Conservation (phyloP, 2,329 filamentous ascomycete genomes). For the Penicillium aurantiogriseum region DNA sequence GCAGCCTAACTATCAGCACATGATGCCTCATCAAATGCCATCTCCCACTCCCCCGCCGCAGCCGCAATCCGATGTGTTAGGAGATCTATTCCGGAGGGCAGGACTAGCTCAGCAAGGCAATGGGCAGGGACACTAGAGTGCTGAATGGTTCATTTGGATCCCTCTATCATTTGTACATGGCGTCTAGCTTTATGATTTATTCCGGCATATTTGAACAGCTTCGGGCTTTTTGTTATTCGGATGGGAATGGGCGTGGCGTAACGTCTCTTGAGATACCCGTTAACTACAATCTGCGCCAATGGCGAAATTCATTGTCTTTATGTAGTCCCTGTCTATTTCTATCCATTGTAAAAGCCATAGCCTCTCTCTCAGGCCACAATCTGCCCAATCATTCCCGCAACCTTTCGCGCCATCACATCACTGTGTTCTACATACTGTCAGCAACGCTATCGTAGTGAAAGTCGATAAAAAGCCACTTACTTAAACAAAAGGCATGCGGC, state of each 20-base stretch:
- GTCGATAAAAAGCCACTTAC: conserved; percentile 31
- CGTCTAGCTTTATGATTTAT: conserved; percentile 12
- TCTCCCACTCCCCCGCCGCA: conserved; percentile 16
- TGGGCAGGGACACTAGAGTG: conserved; percentile 16
- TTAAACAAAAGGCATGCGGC: conserved; percentile 61
- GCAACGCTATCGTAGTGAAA: background rate
- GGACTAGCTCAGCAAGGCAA: conserved; percentile 35
- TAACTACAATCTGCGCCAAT: conserved; percentile 11
- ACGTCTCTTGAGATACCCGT: conserved; percentile 27
- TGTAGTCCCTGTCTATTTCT: background rate
- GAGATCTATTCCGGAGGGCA: conserved; percentile 45
- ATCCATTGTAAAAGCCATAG: background rate
- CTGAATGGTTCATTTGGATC: background rate
- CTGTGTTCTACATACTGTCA: conserved; percentile 34
- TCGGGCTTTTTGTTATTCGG: background rate
- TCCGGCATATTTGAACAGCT: background rate
- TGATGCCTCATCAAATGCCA: conserved; percentile 12
- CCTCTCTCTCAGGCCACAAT: conserved; percentile 29
- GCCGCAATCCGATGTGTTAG: conserved; percentile 37
- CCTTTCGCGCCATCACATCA: conserved; percentile 53
- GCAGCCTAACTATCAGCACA: conserved; percentile 10
- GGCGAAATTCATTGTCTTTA: conserved; percentile 12
- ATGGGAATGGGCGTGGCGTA: conserved; percentile 7
- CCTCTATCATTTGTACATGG: conserved; percentile 4
- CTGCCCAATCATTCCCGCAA: conserved; percentile 48